These are phyloP conservation scores for Epichloe festucae DNA, from an alignment of 2,329 filamentous ascomycete genomes.

Conservation along the genomic window DNA sequence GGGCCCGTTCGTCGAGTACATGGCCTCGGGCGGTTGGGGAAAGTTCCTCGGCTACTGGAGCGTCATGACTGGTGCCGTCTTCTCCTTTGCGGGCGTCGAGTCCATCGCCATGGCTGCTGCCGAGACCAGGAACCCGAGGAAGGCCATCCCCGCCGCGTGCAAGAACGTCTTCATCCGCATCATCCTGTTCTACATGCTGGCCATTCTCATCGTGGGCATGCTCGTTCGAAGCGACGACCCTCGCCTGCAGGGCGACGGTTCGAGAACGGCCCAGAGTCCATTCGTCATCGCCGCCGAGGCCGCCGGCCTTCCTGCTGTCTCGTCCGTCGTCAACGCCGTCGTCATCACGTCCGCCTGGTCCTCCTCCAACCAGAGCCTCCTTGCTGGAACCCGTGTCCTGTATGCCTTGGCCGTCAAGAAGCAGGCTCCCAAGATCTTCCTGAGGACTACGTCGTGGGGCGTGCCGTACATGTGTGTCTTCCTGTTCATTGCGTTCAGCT, in stretches of 20 bases:
- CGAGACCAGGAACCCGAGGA: slow-evolving; percentile 42
- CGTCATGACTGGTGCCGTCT: slow-evolving; percentile 50
- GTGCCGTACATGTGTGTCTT: slow-evolving; percentile 47
- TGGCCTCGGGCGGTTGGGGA: slow-evolving; percentile 44
- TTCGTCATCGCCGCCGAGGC: slow-evolving; percentile 61
- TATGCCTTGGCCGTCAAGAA: slow-evolving; percentile 54
- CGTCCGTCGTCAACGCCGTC: slow-evolving; percentile 63
- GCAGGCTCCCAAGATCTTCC: slow-evolving; percentile 51
- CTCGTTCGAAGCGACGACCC: slow-evolving; percentile 48
- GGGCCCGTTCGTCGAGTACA: slow-evolving; percentile 53
- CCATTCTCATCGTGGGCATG: slow-evolving; percentile 57
- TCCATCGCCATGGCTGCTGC: slow-evolving; percentile 49
- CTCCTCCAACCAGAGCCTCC: slow-evolving; percentile 46
- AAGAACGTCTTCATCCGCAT: slow-evolving; percentile 46
- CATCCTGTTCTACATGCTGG: slow-evolving; percentile 48
- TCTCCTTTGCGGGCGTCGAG: slow-evolving; percentile 55
- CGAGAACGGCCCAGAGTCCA: slow-evolving; percentile 34
- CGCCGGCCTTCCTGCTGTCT: slow-evolving; percentile 54
- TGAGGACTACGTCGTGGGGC: slow-evolving; percentile 45
- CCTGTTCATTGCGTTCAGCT: slow-evolving; percentile 40
- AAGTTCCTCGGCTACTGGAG: slow-evolving; percentile 55
- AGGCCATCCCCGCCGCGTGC: slow-evolving; percentile 41
- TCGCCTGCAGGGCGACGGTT: slow-evolving; percentile 34
- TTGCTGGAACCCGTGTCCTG: slow-evolving; percentile 56
- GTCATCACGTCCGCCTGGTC: slow-evolving; percentile 58